These are phyloP conservation scores for Ganoderma multipileum DNA, from an alignment of 1,284 basidiomycete genomes.

Conservation along the genomic window DNA sequence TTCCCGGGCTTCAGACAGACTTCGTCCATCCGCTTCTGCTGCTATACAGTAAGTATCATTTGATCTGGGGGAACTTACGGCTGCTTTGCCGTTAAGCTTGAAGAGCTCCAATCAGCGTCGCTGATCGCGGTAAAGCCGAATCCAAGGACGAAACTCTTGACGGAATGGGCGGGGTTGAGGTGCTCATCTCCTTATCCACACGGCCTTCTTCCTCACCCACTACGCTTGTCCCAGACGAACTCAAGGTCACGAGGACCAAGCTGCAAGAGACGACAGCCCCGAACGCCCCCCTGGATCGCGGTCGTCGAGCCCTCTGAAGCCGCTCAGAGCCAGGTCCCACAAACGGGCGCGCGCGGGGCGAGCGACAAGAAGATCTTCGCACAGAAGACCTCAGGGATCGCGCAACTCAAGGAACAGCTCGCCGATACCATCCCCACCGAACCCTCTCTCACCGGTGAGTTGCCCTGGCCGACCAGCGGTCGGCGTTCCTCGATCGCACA, in stretches of 20 bases:
- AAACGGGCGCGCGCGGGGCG: not conserved
- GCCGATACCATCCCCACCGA: constrained; percentile 1
- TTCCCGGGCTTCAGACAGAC: too few species aligned
- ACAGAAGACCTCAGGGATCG: not conserved
- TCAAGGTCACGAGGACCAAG: not conserved
- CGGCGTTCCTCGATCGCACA: not conserved
- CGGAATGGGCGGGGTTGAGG: not conserved
- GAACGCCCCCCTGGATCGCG: not conserved
- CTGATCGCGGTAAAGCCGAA: not conserved
- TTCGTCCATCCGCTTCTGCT: too few species aligned
- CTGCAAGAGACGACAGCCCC: not conserved
- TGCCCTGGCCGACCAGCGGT: not conserved
- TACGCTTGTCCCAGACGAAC: not conserved
- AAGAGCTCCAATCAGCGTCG: too few species aligned
- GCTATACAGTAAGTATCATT: too few species aligned
- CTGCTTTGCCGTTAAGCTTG: too few species aligned
- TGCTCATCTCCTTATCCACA: not conserved
- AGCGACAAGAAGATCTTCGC: not conserved
- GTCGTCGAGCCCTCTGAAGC: not conserved
- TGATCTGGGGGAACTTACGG: too few species aligned
- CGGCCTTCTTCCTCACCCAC: not conserved
- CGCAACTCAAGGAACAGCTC: not conserved
- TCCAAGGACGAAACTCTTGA: not conserved
- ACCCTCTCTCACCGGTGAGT: not conserved
- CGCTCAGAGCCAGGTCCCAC: not conserved